Evolutionary conservation across 1,284 basidiomycete genomes (phyloP).

Genomic region (Moniliella sp.): DNA sequence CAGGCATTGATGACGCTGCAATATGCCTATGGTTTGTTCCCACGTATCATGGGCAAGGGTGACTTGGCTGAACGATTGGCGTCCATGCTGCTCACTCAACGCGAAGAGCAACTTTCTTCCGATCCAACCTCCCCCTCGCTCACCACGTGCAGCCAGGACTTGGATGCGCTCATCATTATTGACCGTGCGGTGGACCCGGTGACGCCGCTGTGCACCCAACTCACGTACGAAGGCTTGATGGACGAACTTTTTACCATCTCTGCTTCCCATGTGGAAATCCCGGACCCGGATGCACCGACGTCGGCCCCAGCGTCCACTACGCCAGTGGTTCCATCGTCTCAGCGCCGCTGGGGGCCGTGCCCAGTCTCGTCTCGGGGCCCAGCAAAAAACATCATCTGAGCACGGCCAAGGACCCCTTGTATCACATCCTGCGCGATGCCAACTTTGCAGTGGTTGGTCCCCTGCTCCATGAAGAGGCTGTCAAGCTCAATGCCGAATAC

Average conservation of each 20-base stretch:
- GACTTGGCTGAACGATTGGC: conserved; percentile 66
- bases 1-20: conserved; percentile 69
- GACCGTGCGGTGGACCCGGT: conserved; percentile 87
- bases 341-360: conserved; percentile 35
- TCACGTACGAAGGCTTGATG: conserved; percentile 90
- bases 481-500: conserved; percentile 70
- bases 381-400: conserved; percentile 71
- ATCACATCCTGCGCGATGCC: conserved; percentile 60
- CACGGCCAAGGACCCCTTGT: conserved; percentile 56
- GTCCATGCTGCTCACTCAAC: conserved; percentile 48
- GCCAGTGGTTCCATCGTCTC: conserved; percentile 34
- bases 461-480: conserved; percentile 58
- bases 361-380: conserved; percentile 25
- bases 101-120: conserved; percentile 34
- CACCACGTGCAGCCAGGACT: too few relatives aligned
- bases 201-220: conserved; percentile 77
- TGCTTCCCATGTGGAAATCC: not conserved
- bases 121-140: conserved; percentile 22
- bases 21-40: conserved; percentile 66
- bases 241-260: conserved; percentile 47
- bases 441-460: conserved; percentile 85
- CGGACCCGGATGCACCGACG: conserved; percentile 58
- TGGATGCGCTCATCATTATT: conserved; percentile 70
- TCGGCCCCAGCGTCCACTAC: conserved; percentile 55
- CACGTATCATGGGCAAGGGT: conserved; percentile 78